Evolutionary conservation across 2,329 filamentous ascomycete genomes (phyloP).

Genomic region (Alternaria metachromatica): DNA sequence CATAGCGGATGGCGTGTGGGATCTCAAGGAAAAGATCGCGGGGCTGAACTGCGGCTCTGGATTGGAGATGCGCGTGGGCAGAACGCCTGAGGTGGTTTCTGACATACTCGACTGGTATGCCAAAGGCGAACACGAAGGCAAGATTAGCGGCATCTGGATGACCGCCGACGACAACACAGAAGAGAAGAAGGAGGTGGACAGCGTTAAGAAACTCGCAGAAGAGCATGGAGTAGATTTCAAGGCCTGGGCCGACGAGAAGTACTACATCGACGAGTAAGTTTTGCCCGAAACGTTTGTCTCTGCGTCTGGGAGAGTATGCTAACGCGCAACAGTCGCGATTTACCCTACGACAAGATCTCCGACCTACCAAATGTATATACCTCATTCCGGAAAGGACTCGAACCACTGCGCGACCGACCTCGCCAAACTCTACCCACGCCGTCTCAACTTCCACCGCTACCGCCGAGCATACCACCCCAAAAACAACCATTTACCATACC

Average conservation of each 20-base stretch:
- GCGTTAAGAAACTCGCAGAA: constrained; percentile 61
- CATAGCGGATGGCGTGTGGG: constrained; percentile 74
- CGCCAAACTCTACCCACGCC: constrained; percentile 64
- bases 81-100: constrained; percentile 64
- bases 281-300: neutral
- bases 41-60: constrained; percentile 61
- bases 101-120: constrained; percentile 60
- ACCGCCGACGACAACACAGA: constrained; percentile 73
- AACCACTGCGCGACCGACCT: constrained; percentile 72
- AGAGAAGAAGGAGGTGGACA: constrained; percentile 69
- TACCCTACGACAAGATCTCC: constrained; percentile 62
- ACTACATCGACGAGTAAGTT: constrained; percentile 77
- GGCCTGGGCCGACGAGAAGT: constrained; percentile 77
- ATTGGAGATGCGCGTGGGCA: constrained; percentile 69
- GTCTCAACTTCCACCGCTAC: constrained; percentile 63
- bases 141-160: constrained; percentile 75
- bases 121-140: constrained; percentile 36
- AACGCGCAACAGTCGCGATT: constrained; percentile 64
- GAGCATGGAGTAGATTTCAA: constrained; percentile 65
- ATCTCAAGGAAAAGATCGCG: constrained; percentile 69
- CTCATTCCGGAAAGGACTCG: constrained; percentile 73
- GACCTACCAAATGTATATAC: constrained; percentile 79
- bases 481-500: constrained; percentile 69
- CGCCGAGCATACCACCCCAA: constrained; percentile 65
- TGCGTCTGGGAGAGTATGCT: constrained; percentile 3